Base-by-base conservation (phyloP, 2,329 filamentous ascomycete genomes). In the Sporothrix sp. region DNA sequence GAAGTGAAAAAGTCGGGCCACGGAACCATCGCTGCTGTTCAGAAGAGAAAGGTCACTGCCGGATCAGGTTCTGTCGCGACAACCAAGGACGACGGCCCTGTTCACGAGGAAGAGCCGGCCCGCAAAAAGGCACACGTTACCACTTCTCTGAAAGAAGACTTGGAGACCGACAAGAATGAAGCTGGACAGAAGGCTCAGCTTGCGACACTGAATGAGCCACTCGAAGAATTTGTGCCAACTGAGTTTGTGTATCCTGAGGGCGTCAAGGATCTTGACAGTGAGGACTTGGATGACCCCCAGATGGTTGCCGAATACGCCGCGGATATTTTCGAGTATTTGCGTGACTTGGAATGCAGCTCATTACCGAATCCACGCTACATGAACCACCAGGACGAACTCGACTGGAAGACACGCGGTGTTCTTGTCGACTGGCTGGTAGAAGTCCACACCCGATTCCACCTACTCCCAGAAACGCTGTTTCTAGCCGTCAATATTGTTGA, bases 361-460 rank as follows among this genome's bases (percentile, higher is more conserved):
- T 67, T 90, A 63, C 89, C 91, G 59, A 96, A 97, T 69, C 84
- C 89, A 16, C 73, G 93, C 56, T 98, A 98, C 73, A 98, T 98
- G 82, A 79, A 85, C 46, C 87, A 91, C 68, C 93, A 98, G 65
- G 85, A 87, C 57, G 89, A 96, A 60, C 76, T 98, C 11, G 91
- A 96, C 68, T 98, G 93, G 93, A 95, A 95, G 78, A 96, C 95
- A 72, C 87, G 93, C 60, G 91, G 90, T 57, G 96, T 98, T 59
- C 79, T 98, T 50, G 82, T 97, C 58, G 93, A 98, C 71, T 98
- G 93, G 93, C 78, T 98, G 58, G 90, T 98, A 56, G 93, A 98
- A 68, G 93, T 98, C 42, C 93, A 98, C 73, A 95, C 88, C 20
- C 87, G 91, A 52, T 98, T 97, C 75, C 86, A 93, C 59, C 81